Evolutionary conservation across 202 grass and related monocot genomes (phyloP).

Genomic region (Elaeis oleifera): DNA sequence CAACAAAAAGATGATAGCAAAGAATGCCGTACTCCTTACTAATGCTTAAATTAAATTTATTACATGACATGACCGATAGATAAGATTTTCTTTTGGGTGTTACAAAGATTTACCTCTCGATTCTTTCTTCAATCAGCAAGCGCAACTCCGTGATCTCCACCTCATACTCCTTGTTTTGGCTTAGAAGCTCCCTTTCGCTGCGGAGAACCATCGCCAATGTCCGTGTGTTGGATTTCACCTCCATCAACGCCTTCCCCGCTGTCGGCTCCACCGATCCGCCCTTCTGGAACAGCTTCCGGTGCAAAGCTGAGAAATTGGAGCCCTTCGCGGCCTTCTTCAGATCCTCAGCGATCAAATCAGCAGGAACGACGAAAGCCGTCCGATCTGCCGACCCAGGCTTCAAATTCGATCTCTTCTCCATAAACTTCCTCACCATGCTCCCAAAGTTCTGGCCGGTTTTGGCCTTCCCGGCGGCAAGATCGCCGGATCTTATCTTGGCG

Average conservation of each 20-base stretch:
- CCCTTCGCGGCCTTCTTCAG: constrained; percentile 23
- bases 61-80: too few species aligned
- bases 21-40: too few species aligned
- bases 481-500: constrained; percentile 31
- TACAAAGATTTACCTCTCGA: constrained; percentile 28
- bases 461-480: constrained; percentile 6
- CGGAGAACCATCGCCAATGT: constrained; percentile 84
- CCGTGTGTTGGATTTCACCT: constrained; percentile 79
- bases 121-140: constrained; percentile 56
- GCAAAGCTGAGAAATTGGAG: constrained; percentile 53
- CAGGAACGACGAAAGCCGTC: constrained; percentile 5
- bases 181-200: constrained; percentile 85
- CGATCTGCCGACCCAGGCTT: constrained; percentile 14
- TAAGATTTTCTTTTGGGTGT: background rate
- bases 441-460: constrained; percentile 49
- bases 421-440: constrained; percentile 68
- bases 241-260: constrained; percentile 53
- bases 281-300: constrained; percentile 78
- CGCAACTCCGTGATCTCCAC: constrained; percentile 63
- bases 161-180: constrained; percentile 75
- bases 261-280: constrained; percentile 12
- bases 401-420: constrained; percentile 46
- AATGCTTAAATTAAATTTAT: too few species aligned
- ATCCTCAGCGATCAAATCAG: constrained; percentile 20
- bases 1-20: too few species aligned